phyloP scores from a whole-genome alignment of 345 rosid genomes.

The Citrus australasica region DNA sequence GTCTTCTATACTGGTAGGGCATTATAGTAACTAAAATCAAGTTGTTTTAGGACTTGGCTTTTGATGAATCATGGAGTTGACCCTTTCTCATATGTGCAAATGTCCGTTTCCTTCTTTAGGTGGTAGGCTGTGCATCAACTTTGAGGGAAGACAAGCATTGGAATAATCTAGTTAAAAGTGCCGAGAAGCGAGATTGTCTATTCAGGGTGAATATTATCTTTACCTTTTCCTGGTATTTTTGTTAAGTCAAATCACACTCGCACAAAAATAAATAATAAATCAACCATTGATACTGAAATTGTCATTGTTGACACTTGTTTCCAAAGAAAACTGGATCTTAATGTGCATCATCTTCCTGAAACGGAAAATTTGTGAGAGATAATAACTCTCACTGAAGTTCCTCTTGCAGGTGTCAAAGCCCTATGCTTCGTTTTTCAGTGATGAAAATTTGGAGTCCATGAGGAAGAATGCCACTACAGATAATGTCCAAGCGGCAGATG shows the following conservation, averaged over 20 bases:
- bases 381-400: not conserved
- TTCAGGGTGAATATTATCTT: slow-evolving; percentile 48
- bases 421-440: slow-evolving; percentile 51
- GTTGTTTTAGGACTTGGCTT: not conserved
- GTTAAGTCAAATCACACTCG: not conserved
- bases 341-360: not conserved
- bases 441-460: slow-evolving; percentile 53
- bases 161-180: slow-evolving; percentile 75
- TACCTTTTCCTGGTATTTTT: not conserved
- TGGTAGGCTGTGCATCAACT: slow-evolving; percentile 84
- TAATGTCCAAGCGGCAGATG: slow-evolving; percentile 25
- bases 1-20: slow-evolving; percentile 80
- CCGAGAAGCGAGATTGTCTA: slow-evolving; percentile 52
- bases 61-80: not conserved
- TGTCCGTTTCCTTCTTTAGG: slow-evolving; percentile 41
- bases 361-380: not conserved
- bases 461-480: slow-evolving; percentile 16
- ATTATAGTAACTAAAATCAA: not conserved
- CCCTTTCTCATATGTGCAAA: not conserved
- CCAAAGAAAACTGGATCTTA: not conserved
- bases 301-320: not conserved
- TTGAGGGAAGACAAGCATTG: slow-evolving; percentile 72
- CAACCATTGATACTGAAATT: not conserved
- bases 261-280: not conserved
- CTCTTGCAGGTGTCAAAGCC: slow-evolving; percentile 78